Base-by-base conservation (phyloP, 1,139 yeast species). In the Yamadazyma songkhlaensis region DNA sequence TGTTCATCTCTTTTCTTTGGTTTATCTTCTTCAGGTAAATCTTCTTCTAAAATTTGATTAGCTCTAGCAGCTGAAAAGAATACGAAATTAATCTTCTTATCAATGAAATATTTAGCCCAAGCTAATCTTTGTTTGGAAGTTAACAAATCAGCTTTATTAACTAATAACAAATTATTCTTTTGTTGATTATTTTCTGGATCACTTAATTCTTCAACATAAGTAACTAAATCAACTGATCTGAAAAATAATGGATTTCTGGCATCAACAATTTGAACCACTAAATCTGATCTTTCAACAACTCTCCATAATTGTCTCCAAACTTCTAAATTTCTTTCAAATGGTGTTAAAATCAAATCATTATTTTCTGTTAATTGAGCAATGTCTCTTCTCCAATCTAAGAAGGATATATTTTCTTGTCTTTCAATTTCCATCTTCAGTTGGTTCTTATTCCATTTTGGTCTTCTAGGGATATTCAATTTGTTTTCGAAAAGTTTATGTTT, bases 281-380 rank as follows among this genome's bases (percentile, higher is more conserved):
- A 72, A 61, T 92, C 97, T 34, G 94, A 85, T 56, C 98, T 77
- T 60, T 94, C 99, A 12, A 90, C 88, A 36, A 94, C 99, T 64
- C 99, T 77, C 99, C 99, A 94, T 49, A 94, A 69, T 63, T 94
- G 99, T 59, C 94, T 81, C 99, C 99, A 94, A 43, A 94, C 97
- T 68, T 92, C 97, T 49, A 94, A 72, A 58, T 94, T 94, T 63
- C 98, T 79, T 66, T 94, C 99, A 57, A 92, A 94, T 2, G 99
- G 99, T 0, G 99, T 94, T 59, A 94, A 73, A 45, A 90, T 68
- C 51, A 94, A 69, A 57, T 92, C 96, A 47, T 77, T 79, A 45
- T 73, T 75, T 56, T 92, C 96, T 44, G 94, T 94, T 42, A 94
- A 71, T 32, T 74, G 64, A 0, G 98, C 98, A 45, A 94, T 72